These are phyloP conservation scores for Cercospora sojina DNA, from an alignment of 2,329 filamentous ascomycete species.

Conservation along the genomic window DNA sequence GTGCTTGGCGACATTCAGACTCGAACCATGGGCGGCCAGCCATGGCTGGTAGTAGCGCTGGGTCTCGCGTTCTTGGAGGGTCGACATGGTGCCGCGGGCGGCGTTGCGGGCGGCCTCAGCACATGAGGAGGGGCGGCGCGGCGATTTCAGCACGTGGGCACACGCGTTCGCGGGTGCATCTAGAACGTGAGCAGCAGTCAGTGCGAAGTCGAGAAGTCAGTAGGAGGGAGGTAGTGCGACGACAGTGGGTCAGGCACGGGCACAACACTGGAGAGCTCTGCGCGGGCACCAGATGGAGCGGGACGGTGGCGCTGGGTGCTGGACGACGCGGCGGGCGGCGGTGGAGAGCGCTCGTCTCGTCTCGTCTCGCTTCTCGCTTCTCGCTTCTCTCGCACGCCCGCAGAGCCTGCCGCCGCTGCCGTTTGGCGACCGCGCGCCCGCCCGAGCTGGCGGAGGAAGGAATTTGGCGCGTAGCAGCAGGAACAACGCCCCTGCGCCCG, in stretches of 20 bases:
- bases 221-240: background rate
- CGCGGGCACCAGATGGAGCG: background rate
- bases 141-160: background rate
- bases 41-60: slow-evolving; percentile 30
- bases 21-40: slow-evolving; percentile 30
- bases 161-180: background rate
- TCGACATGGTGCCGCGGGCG: slow-evolving; percentile 2
- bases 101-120: background rate
- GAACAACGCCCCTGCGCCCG: background rate
- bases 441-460: background rate
- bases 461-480: background rate
- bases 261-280: background rate
- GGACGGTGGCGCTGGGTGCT: background rate
- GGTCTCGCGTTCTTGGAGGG: slow-evolving; percentile 16
- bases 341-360: background rate
- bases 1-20: slow-evolving; percentile 30
- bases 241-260: background rate
- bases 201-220: too few species aligned
- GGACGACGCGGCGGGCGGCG: background rate
- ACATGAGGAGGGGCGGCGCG: background rate
- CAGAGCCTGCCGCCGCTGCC: background rate
- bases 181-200: background rate
- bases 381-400: background rate
- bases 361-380: too few species aligned
- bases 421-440: background rate